Conservation (phyloP, 176 grass and related monocot genomes). For the Oryza longistaminata region DNA sequence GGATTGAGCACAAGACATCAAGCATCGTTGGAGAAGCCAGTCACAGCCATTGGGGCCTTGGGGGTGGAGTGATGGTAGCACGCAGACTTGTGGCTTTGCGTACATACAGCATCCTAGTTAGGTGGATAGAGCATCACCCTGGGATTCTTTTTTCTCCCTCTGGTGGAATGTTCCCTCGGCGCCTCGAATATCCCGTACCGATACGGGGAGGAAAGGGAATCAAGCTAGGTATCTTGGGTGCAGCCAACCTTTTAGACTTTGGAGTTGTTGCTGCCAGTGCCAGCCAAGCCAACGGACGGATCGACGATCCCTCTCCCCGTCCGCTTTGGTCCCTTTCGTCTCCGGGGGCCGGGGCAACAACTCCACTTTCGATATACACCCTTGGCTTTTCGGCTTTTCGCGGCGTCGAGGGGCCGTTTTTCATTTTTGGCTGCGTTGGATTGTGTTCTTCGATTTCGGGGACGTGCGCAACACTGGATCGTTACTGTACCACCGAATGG, state of each 20-base stretch:
- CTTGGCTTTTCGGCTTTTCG: neutral
- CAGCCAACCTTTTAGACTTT: too few species aligned
- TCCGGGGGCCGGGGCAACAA: neutral
- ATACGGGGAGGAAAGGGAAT: neutral
- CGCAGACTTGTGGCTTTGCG: too few species aligned
- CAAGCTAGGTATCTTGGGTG: neutral
- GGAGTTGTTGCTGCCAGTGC: too few species aligned
- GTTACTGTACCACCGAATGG: neutral
- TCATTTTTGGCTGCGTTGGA: neutral
- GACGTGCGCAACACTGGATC: neutral
- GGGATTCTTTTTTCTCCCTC: neutral
- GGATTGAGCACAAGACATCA: neutral
- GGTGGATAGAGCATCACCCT: neutral
- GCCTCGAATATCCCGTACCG: neutral
- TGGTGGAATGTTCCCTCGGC: constrained; percentile 3
- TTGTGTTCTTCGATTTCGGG: neutral
- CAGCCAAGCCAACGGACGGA: neutral
- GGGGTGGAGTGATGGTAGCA: too few species aligned
- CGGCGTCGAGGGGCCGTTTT: neutral
- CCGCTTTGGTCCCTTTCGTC: neutral
- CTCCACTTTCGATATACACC: neutral
- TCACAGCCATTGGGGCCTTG: too few species aligned
- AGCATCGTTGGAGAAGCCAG: neutral
- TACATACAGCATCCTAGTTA: too few species aligned
- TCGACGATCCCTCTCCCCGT: too few species aligned